Conservation (phyloP, 208 protist species). For the Crithidia mellificae region DNA sequence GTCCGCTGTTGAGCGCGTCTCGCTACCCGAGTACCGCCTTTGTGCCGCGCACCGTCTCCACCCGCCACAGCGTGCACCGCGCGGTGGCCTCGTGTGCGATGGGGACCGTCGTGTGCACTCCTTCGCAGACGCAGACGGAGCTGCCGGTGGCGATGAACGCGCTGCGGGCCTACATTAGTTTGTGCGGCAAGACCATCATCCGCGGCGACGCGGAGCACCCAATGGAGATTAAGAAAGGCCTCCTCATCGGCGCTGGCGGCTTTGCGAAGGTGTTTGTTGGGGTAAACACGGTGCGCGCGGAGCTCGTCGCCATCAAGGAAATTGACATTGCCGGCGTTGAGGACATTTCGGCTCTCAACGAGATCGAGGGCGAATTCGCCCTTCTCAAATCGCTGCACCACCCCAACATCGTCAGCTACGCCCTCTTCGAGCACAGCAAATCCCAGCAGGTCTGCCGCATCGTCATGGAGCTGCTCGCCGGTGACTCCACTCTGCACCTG, state of each 20-base stretch:
- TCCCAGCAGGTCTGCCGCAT: conserved; percentile 89
- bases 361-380: conserved; percentile 85
- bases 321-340: conserved; percentile 81
- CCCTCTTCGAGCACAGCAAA: conserved; percentile 85
- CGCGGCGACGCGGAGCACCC: conserved; percentile 56
- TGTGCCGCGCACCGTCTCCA: conserved; percentile 5
- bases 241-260: conserved; percentile 78
- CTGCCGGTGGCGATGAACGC: conserved; percentile 54
- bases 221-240: conserved; percentile 71
- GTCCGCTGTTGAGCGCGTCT: conserved; percentile 21
- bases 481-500: conserved; percentile 78
- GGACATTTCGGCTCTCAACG: conserved; percentile 66
- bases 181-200: conserved; percentile 73
- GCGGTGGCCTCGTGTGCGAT: conserved; percentile 32
- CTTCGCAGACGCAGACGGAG: conserved; percentile 43
- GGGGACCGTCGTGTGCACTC: conserved; percentile 25
- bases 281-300: conserved; percentile 76
- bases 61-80: conserved; percentile 24
- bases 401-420: conserved; percentile 89
- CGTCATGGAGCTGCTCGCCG: conserved; percentile 88
- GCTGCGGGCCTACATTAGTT: conserved; percentile 55
- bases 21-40: conserved; percentile 17
- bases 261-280: conserved; percentile 87
- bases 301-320: conserved; percentile 90
- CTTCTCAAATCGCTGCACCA: conserved; percentile 82